Evolutionary conservation across 2,329 filamentous ascomycete genomes (phyloP).

Genomic region (Penicillium sp.): DNA sequence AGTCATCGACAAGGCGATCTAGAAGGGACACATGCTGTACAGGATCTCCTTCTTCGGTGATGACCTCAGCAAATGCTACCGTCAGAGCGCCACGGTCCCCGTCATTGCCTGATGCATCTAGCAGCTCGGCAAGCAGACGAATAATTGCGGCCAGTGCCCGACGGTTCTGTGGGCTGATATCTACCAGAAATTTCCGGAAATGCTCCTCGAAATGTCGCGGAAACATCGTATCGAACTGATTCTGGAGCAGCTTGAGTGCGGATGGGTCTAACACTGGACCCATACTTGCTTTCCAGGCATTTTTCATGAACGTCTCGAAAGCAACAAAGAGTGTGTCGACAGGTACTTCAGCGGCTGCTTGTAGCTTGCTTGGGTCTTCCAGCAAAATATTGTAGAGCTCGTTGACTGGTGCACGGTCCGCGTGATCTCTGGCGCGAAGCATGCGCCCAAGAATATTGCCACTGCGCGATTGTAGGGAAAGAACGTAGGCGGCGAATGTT

Average conservation of each 20-base stretch:
- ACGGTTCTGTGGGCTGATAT: constrained; percentile 62
- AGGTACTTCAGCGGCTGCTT: constrained; percentile 72
- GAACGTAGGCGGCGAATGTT: constrained; percentile 79
- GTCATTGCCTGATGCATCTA: constrained; percentile 89
- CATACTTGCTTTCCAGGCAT: constrained; percentile 87
- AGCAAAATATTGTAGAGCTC: constrained; percentile 88
- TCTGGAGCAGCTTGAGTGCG: constrained; percentile 73
- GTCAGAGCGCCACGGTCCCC: constrained; percentile 87
- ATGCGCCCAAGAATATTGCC: constrained; percentile 82
- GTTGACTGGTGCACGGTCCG: constrained; percentile 80
- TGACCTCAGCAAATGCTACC: constrained; percentile 82
- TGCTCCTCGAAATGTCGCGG: constrained; percentile 58
- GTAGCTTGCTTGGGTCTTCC: constrained; percentile 78
- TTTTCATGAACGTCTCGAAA: constrained; percentile 88
- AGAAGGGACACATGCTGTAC: constrained; percentile 85
- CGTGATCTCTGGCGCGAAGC: constrained; percentile 68
- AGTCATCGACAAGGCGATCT: constrained; percentile 86
- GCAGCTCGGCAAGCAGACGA: constrained; percentile 80
- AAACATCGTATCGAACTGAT: constrained; percentile 47
- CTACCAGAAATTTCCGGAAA: constrained; percentile 57
- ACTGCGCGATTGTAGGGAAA: constrained; percentile 80
- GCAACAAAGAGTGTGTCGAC: constrained; percentile 87
- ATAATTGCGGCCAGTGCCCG: constrained; percentile 82
- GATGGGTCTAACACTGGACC: constrained; percentile 77
- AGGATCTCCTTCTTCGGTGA: constrained; percentile 76